Conservation (phyloP, 1,284 basidiomycete genomes). For the Dichomitus squalens region DNA sequence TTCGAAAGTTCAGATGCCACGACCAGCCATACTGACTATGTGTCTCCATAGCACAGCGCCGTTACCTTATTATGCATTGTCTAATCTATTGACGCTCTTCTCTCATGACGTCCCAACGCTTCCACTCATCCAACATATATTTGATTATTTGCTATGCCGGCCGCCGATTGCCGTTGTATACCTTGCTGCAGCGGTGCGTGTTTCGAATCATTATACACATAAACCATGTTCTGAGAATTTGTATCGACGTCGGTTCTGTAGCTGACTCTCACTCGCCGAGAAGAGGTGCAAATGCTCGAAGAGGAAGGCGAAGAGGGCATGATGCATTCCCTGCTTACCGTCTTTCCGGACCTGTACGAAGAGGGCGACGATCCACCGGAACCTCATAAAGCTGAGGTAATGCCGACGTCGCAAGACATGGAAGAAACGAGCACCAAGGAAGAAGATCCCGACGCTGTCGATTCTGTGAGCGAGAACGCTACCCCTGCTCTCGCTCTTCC, state of each 20-base stretch:
- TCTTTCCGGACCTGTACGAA: slow-evolving; percentile 66
- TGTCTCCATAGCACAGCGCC: slow-evolving; percentile 49
- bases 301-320: slow-evolving; percentile 76
- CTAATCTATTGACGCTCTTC: slow-evolving; percentile 89
- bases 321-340: slow-evolving; percentile 82
- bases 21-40: slow-evolving; percentile 7
- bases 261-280: slow-evolving; percentile 65
- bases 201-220: no score
- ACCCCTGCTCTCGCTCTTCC: no score
- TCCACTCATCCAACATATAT: slow-evolving; percentile 82
- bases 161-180: slow-evolving; percentile 85
- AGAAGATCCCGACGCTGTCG: slow-evolving; percentile 6
- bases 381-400: not conserved
- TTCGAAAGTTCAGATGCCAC: slow-evolving; percentile 22
- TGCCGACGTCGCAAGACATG: not conserved
- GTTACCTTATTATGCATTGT: slow-evolving; percentile 85
- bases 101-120: slow-evolving; percentile 89
- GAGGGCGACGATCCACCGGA: slow-evolving; percentile 30
- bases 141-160: slow-evolving; percentile 84
- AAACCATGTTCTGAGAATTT: not conserved
- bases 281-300: slow-evolving; percentile 55
- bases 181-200: slow-evolving; percentile 76
- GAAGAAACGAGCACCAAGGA: not conserved
- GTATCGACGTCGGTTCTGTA: slow-evolving; percentile 30
- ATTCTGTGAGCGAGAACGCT: no score